phyloP scores from a whole-genome alignment of 169 alveolate genomes.

The Plasmodium knowlesi region DNA sequence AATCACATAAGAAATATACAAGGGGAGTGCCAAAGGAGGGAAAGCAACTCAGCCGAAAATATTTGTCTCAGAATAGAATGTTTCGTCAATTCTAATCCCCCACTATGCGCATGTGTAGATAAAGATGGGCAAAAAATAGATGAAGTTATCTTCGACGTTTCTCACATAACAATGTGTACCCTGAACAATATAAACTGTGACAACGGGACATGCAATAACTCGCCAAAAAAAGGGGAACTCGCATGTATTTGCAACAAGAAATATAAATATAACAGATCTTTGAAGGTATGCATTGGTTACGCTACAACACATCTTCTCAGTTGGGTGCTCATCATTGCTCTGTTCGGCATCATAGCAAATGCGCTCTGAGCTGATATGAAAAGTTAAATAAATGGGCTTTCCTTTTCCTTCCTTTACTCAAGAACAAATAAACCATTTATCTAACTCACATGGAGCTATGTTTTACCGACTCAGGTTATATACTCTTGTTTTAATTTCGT shows the following conservation, averaged over 20 bases:
- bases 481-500: not conserved
- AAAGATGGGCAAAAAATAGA: conserved; percentile 28
- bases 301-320: not conserved
- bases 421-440: not conserved
- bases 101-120: conserved; percentile 43
- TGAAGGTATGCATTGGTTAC: conserved; percentile 32
- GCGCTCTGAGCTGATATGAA: not conserved
- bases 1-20: conserved; percentile 18
- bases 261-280: conserved; percentile 26
- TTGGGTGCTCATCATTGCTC: not conserved
- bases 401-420: not conserved
- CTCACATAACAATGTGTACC: conserved; percentile 50
- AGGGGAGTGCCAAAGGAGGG: not conserved
- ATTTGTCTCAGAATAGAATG: conserved; percentile 60
- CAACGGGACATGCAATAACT: conserved; percentile 46
- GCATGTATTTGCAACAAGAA: conserved; percentile 63
- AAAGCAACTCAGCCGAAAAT: not conserved
- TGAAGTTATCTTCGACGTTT: conserved; percentile 36
- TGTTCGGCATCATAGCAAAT: conserved; percentile 7
- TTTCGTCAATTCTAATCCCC: conserved; percentile 6
- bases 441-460: not conserved
- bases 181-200: conserved; percentile 61
- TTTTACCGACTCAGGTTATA: not conserved
- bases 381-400: not conserved
- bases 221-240: conserved; percentile 13